Conservation (phyloP, 176 grass and related monocot species). For the Luzula sylvatica region DNA sequence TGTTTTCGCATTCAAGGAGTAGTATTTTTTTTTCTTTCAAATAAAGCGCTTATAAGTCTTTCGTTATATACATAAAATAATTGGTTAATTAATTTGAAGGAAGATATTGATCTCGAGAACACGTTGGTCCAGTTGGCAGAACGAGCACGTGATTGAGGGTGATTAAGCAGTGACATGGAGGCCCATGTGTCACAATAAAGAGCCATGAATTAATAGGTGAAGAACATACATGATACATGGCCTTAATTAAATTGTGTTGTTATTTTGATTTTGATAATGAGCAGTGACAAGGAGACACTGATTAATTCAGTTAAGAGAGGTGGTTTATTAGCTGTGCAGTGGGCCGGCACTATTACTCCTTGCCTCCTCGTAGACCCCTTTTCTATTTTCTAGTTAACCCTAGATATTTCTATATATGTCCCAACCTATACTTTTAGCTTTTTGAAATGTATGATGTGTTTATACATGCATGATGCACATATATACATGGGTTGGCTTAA, state of each 20-base stretch:
- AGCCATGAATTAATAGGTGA: neutral
- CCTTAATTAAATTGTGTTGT: neutral
- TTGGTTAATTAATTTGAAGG: neutral
- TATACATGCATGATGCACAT: too few species aligned
- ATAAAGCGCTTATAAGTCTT: too few species aligned
- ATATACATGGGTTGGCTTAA: too few species aligned
- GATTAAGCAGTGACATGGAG: neutral
- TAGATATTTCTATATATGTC: too few species aligned
- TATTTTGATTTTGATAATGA: neutral
- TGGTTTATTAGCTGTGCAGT: constrained; percentile 45
- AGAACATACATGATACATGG: too few species aligned
- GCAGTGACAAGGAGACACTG: too few species aligned
- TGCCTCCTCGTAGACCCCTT: neutral
- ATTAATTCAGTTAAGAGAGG: constrained; percentile 11
- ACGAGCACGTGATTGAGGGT: neutral
- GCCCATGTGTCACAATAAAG: neutral
- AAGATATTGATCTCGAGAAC: neutral
- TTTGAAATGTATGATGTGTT: too few species aligned
- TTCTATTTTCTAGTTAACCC: neutral
- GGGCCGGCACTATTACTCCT: neutral
- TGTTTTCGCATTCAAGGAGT: too few species aligned
- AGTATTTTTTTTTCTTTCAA: too few species aligned
- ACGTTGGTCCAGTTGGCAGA: neutral
- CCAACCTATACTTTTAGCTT: too few species aligned
- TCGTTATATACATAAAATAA: too few species aligned